Conservation (phyloP, 164 flowering plant genomes). For the Vitis amurensis region DNA sequence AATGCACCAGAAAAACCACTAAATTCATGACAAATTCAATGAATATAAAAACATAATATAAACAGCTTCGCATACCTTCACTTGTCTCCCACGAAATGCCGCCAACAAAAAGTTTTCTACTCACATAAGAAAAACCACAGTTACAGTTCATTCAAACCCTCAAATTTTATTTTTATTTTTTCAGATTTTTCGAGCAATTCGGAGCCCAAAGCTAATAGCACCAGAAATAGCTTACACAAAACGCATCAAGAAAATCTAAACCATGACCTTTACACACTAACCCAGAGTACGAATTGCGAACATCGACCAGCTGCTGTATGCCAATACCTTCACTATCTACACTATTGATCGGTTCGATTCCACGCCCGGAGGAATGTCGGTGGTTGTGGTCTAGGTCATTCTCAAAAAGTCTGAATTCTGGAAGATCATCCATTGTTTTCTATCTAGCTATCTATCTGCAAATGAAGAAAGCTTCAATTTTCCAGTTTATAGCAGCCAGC, state of each 20-base stretch:
- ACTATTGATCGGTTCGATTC: constrained; percentile 1
- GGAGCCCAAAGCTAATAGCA: background rate
- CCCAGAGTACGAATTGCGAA: constrained; percentile 27
- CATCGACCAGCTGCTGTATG: constrained; percentile 3
- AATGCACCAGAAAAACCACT: no score
- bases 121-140: constrained; percentile 21
- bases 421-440: background rate
- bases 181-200: background rate
- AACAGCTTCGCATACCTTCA: constrained; percentile 32
- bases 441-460: constrained; percentile 7
- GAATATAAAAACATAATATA: background rate
- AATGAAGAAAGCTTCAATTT: constrained; percentile 5
- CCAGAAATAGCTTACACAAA: background rate
- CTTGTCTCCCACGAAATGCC: constrained; percentile 55
- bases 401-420: constrained; percentile 8
- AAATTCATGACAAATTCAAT: no score
- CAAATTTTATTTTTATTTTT: background rate
- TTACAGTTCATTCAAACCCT: background rate
- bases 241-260: background rate
- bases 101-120: constrained; percentile 56
- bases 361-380: background rate
- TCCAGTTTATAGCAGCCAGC: background rate
- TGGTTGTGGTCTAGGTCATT: background rate
- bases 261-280: constrained; percentile 16
- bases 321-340: constrained; percentile 13